Conservation (phyloP, 83 land plant species). For the Thuja plicata region DNA sequence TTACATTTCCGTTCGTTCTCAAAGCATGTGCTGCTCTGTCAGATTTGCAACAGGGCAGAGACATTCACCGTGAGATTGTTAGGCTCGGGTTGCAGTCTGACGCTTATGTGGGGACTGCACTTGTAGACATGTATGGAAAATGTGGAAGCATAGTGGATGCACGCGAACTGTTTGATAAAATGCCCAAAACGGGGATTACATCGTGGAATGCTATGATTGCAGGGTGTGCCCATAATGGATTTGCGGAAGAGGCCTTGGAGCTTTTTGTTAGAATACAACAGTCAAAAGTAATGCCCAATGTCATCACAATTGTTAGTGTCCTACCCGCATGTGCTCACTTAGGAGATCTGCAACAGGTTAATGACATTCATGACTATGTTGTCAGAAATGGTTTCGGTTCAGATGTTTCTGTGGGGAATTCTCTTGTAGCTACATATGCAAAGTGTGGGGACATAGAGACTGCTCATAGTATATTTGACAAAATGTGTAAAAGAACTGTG, state of each 20-base stretch:
- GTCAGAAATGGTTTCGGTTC: slow-evolving; percentile 20
- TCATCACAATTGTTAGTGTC: slow-evolving; percentile 34
- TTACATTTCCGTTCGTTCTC: slow-evolving; percentile 34
- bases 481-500: slow-evolving; percentile 29
- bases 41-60: slow-evolving; percentile 43
- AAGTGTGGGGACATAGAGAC: slow-evolving; percentile 33
- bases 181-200: slow-evolving; percentile 32
- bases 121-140: slow-evolving; percentile 53
- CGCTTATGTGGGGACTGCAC: slow-evolving; percentile 32
- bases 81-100: slow-evolving; percentile 22
- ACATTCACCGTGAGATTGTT: slow-evolving; percentile 32
- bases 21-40: slow-evolving; percentile 41
- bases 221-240: slow-evolving; percentile 32
- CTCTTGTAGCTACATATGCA: slow-evolving; percentile 56
- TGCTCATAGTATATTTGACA: slow-evolving; percentile 38
- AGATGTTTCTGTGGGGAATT: slow-evolving; percentile 37
- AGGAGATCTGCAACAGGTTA: slow-evolving; percentile 32
- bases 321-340: slow-evolving; percentile 54
- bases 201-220: slow-evolving; percentile 64
- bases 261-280: slow-evolving; percentile 37
- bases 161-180: slow-evolving; percentile 30
- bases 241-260: slow-evolving; percentile 32
- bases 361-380: slow-evolving; percentile 42
- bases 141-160: slow-evolving; percentile 46
- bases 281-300: slow-evolving; percentile 34